A percentile compares a stretch with the other conserved stretches of the same genome.
These are phyloP conservation scores for Lachancea meyersii DNA, from an alignment of 805 yeast species.

Conservation along the genomic window DNA sequence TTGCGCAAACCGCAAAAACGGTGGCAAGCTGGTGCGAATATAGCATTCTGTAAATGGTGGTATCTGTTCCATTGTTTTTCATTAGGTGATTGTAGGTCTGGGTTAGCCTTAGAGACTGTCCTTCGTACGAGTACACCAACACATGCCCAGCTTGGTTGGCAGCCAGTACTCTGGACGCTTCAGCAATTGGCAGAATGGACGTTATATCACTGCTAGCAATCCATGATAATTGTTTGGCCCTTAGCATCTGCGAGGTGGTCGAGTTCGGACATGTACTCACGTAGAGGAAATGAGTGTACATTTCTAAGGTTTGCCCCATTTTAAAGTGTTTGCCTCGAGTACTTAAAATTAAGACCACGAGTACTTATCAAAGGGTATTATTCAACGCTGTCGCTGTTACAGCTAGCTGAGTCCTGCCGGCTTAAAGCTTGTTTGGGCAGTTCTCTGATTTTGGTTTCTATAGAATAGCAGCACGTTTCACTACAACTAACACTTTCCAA, in stretches of 20 bases:
- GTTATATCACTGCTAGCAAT: constrained; percentile 19
- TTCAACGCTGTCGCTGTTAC: too few relatives aligned
- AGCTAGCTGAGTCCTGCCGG: too few relatives aligned
- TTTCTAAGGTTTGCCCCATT: too few relatives aligned
- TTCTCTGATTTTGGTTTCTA: too few relatives aligned
- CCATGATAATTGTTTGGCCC: constrained; percentile 18
- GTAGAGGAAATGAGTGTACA: background rate
- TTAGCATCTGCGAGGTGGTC: constrained; percentile 16
- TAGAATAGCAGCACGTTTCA: too few relatives aligned
- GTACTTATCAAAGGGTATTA: too few relatives aligned
- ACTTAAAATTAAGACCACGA: too few relatives aligned
- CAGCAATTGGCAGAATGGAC: constrained; percentile 23
- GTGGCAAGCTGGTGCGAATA: constrained; percentile 25
- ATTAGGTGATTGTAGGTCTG: constrained; percentile 28
- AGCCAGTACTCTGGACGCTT: constrained; percentile 23
- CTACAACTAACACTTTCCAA: too few relatives aligned
- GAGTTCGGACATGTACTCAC: background rate
- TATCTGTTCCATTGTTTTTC: constrained; percentile 17
- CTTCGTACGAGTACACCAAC: constrained; percentile 26
- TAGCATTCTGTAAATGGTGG: constrained; percentile 17
- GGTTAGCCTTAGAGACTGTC: constrained; percentile 17
- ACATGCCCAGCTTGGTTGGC: constrained; percentile 27
- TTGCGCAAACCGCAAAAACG: constrained; percentile 26
- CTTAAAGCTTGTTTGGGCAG: too few relatives aligned
- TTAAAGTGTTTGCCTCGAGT: too few relatives aligned